phyloP scores from a whole-genome alignment of 2,329 filamentous ascomycete genomes.

The Dactylellina haptotyla region DNA sequence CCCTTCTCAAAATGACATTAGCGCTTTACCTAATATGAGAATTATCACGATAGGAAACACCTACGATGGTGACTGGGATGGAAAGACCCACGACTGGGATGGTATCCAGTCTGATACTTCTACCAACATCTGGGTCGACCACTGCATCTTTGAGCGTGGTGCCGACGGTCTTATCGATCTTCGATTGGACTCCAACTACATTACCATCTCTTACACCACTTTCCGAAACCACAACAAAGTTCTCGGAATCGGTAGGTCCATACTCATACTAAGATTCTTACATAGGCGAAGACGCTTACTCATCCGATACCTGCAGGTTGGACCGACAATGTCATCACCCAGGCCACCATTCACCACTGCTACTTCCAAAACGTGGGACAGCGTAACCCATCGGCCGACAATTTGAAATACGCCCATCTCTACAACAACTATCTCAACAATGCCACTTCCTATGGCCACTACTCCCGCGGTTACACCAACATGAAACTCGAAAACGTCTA shows the following conservation, averaged over 20 bases:
- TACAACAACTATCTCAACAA: constrained; percentile 57
- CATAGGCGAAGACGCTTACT: background rate
- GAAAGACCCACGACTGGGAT: constrained; percentile 55
- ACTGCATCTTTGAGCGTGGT: constrained; percentile 55
- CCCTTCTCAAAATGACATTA: background rate
- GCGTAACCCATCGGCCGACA: constrained; percentile 56
- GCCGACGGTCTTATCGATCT: constrained; percentile 57
- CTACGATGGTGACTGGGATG: constrained; percentile 54
- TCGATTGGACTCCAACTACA: constrained; percentile 56
- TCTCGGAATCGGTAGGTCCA: constrained; percentile 55
- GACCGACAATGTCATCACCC: constrained; percentile 56
- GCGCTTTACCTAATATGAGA: background rate
- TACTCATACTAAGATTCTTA: background rate
- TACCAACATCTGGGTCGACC: constrained; percentile 57
- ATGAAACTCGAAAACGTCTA: constrained; percentile 56
- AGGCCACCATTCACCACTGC: constrained; percentile 57
- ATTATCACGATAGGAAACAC: constrained; percentile 43
- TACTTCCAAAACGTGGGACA: constrained; percentile 57
- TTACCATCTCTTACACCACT: constrained; percentile 56
- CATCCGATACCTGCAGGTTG: constrained; percentile 27
- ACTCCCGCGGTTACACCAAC: constrained; percentile 56
- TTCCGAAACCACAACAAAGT: constrained; percentile 57
- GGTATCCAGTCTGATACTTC: constrained; percentile 57
- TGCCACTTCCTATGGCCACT: constrained; percentile 57
- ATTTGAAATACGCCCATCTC: constrained; percentile 55